phyloP scores from a whole-genome alignment of 2,329 filamentous ascomycete species.

The Nigrospora oryzae region DNA sequence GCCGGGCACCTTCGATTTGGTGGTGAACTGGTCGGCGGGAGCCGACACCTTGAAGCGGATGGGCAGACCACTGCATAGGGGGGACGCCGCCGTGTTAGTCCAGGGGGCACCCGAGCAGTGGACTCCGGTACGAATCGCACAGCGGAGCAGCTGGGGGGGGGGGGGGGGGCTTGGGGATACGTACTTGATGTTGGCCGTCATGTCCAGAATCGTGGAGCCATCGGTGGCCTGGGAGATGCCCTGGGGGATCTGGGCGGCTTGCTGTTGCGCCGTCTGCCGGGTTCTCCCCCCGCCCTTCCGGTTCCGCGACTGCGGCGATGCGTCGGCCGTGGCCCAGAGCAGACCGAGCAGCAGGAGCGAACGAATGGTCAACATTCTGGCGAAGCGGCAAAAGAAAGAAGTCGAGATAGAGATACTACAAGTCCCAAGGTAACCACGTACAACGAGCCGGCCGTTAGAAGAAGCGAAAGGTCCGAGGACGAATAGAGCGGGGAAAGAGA shows the following conservation, averaged over 20 bases:
- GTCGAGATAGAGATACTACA: background rate
- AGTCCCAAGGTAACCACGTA: no score
- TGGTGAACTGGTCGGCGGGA: conserved; percentile 44
- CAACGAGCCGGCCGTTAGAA: no score
- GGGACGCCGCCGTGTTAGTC: background rate
- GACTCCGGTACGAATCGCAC: no score
- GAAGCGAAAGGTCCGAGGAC: no score
- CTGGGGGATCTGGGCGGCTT: conserved; percentile 20
- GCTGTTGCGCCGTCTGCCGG: conserved; percentile 13
- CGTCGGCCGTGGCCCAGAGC: conserved; percentile 11
- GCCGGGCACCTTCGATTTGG: conserved; percentile 38
- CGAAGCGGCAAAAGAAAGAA: conserved; percentile 1
- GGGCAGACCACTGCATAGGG: conserved; percentile 31
- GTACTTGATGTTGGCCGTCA: conserved; percentile 45
- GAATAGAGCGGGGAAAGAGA: no score
- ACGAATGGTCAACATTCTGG: conserved; percentile 17
- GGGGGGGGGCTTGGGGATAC: conserved; percentile 2
- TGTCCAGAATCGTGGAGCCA: conserved; percentile 46
- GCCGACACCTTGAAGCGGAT: conserved; percentile 49
- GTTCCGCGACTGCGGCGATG: conserved; percentile 10
- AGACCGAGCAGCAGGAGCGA: conserved; percentile 13
- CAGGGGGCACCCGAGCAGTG: no score
- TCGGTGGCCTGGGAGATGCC: conserved; percentile 37
- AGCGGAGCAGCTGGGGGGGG: background rate
- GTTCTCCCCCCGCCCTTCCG: conserved; percentile 9